phyloP scores from a whole-genome alignment of 2,329 filamentous ascomycete species.

The Calonectria leucothoes region DNA sequence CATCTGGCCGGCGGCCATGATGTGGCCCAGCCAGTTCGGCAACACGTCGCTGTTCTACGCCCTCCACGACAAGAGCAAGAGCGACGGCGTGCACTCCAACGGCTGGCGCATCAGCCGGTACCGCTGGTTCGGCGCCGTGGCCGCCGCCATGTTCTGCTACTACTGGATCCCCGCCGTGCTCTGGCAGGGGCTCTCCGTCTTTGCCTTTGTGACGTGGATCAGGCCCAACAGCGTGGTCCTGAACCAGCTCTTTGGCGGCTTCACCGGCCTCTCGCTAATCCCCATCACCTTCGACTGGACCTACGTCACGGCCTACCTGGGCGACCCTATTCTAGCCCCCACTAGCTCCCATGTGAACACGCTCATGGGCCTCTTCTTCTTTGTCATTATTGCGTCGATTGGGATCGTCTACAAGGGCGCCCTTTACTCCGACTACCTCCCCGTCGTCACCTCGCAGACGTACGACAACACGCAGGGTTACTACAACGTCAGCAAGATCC shows the following conservation, averaged over 20 bases:
- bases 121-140: slow-evolving; percentile 58
- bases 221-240: slow-evolving; percentile 63
- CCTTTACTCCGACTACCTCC: slow-evolving; percentile 64
- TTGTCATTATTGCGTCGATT: slow-evolving; percentile 57
- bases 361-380: slow-evolving; percentile 55
- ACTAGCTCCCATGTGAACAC: slow-evolving; percentile 59
- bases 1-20: slow-evolving; percentile 70
- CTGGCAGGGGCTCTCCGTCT: slow-evolving; percentile 62
- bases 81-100: slow-evolving; percentile 52
- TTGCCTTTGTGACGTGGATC: slow-evolving; percentile 68
- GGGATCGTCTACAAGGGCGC: slow-evolving; percentile 59
- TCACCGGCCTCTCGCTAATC: slow-evolving; percentile 63
- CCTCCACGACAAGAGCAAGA: slow-evolving; percentile 55
- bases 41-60: slow-evolving; percentile 61
- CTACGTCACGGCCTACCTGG: slow-evolving; percentile 54
- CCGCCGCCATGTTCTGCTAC: slow-evolving; percentile 57
- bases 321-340: slow-evolving; percentile 54
- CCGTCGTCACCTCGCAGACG: slow-evolving; percentile 62
- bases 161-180: slow-evolving; percentile 66
- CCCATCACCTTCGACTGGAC: slow-evolving; percentile 65
- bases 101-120: slow-evolving; percentile 60
- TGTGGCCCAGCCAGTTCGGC: slow-evolving; percentile 66
- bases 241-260: slow-evolving; percentile 67
- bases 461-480: slow-evolving; percentile 66
- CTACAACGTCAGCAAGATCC: slow-evolving; percentile 64